Base-by-base conservation (phyloP, 2,329 filamentous ascomycete species). In the Penicillium brevicompactum region DNA sequence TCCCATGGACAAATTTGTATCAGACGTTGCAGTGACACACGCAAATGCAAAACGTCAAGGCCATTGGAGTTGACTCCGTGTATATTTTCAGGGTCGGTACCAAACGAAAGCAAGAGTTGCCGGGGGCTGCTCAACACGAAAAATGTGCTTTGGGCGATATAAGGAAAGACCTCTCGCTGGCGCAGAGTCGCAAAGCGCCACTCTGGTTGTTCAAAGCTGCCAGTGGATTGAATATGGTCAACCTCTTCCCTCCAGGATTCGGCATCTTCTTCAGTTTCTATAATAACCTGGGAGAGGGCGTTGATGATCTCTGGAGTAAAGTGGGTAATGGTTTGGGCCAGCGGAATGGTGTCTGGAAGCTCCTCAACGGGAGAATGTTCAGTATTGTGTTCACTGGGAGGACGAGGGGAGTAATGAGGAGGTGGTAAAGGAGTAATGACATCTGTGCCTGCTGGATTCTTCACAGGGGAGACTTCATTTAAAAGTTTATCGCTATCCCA, bases 61-160 rank as follows among this genome's bases (percentile, higher is more conserved):
- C 34, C 51, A 34, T 34, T 58, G 21, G 32, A 43, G 11, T 27
- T 37, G 30, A 40, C 38, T 24, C 13, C 51, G 22, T 38, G 27
- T 14, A 7, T 46, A 24, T 56, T 51, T 13, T 46, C 49, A 18
- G 40, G 44, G 21, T 65, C 60, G 27, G 56, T 59, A 49, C 69
- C 65, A 62, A 79, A 78, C 8, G 77, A 79, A 38, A 58, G 65
- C 4, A 78, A 49, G 9, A 80, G 69, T 44, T 76, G 72, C 30
- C 61, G 68, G 21, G 74, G 69, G 49, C 66, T 73, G 57, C 77
- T 73, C 43, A 80, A 57, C 13, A 75, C 70, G 56, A 74, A 80
- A 54, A 73, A 76, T 1, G 78, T 68, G 51, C 76, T 79, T 56
- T 80, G 78, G 7, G 71, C 67, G 48, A 78, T 56, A 56, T 78